These are phyloP conservation scores for Fimicolochytrium jonesii DNA, from an alignment of 192 early-diverging fungal genomes.

Conservation along the genomic window DNA sequence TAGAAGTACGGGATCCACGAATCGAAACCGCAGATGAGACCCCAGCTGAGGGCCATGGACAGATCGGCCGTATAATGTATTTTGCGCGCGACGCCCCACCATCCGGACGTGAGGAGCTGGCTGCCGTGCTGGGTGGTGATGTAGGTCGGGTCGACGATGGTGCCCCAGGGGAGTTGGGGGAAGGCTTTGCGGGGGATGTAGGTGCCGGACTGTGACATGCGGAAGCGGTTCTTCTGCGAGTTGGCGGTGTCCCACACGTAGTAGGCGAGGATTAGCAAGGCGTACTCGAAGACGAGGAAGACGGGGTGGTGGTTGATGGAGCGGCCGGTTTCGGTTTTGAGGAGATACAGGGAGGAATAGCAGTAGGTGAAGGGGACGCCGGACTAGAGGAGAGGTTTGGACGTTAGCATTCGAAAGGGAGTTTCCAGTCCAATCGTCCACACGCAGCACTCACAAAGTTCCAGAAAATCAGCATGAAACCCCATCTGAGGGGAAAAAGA, in stretches of 20 bases:
- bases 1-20: slow-evolving; percentile 90
- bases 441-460: slow-evolving; percentile 20
- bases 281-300: slow-evolving; percentile 40
- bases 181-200: slow-evolving; percentile 84
- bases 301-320: slow-evolving; percentile 37
- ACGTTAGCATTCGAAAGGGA: not conserved
- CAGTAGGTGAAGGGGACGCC: slow-evolving; percentile 88
- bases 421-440: not conserved
- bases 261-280: slow-evolving; percentile 59
- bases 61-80: slow-evolving; percentile 92
- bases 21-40: slow-evolving; percentile 78
- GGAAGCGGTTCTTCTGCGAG: slow-evolving; percentile 82
- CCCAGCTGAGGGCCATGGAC: slow-evolving; percentile 84
- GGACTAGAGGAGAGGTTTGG: slow-evolving; percentile 15
- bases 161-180: slow-evolving; percentile 46
- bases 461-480: slow-evolving; percentile 50
- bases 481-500: slow-evolving; percentile 57
- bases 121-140: slow-evolving; percentile 80
- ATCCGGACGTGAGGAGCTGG: slow-evolving; percentile 77
- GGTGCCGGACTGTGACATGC: slow-evolving; percentile 60
- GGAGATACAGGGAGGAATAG: slow-evolving; percentile 74
- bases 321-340: slow-evolving; percentile 55
- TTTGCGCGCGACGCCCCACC: slow-evolving; percentile 94
- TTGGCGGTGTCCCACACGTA: slow-evolving; percentile 70
- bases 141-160: slow-evolving; percentile 64